Conservation (phyloP, 2,329 filamentous ascomycete species). For the Fusarium xyrophilum region DNA sequence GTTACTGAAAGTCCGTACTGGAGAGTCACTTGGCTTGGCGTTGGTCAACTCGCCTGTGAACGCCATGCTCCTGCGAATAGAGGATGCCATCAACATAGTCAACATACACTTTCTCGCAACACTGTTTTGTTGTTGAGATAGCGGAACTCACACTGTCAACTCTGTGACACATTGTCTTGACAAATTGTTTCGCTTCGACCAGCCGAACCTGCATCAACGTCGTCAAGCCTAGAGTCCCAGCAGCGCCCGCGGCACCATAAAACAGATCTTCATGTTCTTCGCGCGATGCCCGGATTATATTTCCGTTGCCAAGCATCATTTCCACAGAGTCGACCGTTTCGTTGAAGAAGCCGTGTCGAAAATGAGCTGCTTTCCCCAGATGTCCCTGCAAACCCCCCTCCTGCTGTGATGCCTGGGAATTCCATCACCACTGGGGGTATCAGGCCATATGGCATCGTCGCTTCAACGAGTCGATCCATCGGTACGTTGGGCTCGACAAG, state of each 20-base stretch:
- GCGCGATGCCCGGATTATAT: constrained; percentile 56
- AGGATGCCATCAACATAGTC: constrained; percentile 71
- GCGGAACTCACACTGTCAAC: constrained; percentile 52
- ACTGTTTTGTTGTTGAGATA: constrained; percentile 49
- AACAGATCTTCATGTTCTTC: constrained; percentile 62
- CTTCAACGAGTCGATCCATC: constrained; percentile 69
- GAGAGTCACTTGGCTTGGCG: background rate
- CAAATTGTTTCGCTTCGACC: constrained; percentile 59
- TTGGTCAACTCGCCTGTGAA: constrained; percentile 54
- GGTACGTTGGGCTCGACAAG: constrained; percentile 73
- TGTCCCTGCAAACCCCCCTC: constrained; percentile 71
- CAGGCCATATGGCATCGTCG: constrained; percentile 61
- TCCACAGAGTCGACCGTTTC: constrained; percentile 67
- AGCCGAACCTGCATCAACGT: constrained; percentile 66
- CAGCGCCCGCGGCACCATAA: constrained; percentile 63
- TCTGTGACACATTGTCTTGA: constrained; percentile 62
- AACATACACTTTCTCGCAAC: background rate
- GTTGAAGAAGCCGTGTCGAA: constrained; percentile 70
- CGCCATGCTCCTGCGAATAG: constrained; percentile 55
- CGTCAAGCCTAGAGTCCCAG: constrained; percentile 67
- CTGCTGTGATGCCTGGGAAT: constrained; percentile 72
- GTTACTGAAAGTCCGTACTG: constrained; percentile 54
- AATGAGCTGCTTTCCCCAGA: constrained; percentile 73
- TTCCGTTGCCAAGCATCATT: constrained; percentile 66
- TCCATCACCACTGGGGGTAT: constrained; percentile 74